These are phyloP conservation scores for Phytopythium vexans DNA, from an alignment of 352 stramenopile genomes.

Conservation along the genomic window DNA sequence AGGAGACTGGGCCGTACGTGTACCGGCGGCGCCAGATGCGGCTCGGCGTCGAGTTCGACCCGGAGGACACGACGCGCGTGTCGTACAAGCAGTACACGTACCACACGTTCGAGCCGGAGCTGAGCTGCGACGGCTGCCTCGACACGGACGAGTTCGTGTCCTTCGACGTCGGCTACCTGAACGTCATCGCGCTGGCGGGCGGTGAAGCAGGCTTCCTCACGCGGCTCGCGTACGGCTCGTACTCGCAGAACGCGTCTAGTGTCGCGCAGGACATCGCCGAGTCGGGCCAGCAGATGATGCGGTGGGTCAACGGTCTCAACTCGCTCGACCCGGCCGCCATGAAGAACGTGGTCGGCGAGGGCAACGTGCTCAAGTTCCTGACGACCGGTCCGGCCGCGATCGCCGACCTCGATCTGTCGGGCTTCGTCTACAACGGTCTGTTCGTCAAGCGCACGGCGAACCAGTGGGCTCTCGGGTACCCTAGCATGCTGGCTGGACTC, in stretches of 20 bases:
- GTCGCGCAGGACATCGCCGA: constrained; percentile 26
- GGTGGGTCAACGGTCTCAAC: constrained; percentile 60
- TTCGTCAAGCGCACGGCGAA: constrained; percentile 45
- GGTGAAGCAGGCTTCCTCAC: constrained; percentile 54
- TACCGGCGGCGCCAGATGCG: constrained; percentile 60
- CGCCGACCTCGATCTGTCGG: constrained; percentile 29
- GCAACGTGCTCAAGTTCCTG: constrained; percentile 34
- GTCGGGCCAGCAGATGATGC: constrained; percentile 63
- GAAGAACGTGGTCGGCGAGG: constrained; percentile 30
- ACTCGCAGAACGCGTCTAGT: constrained; percentile 24
- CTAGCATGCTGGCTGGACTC: constrained; percentile 46
- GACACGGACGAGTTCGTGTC: constrained; percentile 45
- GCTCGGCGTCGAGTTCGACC: constrained; percentile 45
- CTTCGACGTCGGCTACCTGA: constrained; percentile 63
- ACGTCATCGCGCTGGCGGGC: constrained; percentile 56
- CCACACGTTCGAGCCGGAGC: constrained; percentile 41
- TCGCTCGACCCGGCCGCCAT: constrained; percentile 47
- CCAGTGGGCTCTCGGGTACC: constrained; percentile 51
- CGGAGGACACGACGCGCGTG: constrained; percentile 34
- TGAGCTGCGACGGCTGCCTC: constrained; percentile 47
- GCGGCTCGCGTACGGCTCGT: constrained; percentile 46
- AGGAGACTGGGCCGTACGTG: constrained; percentile 58
- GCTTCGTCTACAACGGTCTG: constrained; percentile 55
- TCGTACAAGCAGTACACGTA: constrained; percentile 69
- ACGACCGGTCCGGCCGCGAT: constrained; percentile 26